phyloP scores from a whole-genome alignment of 2,329 filamentous ascomycete genomes.

The Pyrenophora teres region DNA sequence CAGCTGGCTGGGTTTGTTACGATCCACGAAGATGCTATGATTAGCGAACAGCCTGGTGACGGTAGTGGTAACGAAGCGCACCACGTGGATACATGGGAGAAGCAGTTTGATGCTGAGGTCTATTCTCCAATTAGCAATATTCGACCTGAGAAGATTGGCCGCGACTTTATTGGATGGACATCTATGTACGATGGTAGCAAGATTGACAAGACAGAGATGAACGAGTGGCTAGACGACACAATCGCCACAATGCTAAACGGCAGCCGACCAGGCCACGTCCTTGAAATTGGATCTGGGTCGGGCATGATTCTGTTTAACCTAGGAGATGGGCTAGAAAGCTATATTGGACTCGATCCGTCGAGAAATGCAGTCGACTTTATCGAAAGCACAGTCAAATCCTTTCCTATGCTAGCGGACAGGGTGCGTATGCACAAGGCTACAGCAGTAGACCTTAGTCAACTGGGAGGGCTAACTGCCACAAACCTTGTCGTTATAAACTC shows the following conservation, averaged over 20 bases:
- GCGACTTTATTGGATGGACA: constrained; percentile 14
- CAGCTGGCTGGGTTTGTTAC: constrained; percentile 1
- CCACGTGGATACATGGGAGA: too few species aligned
- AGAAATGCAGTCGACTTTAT: constrained; percentile 5
- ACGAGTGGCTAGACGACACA: constrained; percentile 17
- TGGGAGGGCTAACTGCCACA: background rate
- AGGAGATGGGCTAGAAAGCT: background rate
- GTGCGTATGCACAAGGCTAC: constrained; percentile 3
- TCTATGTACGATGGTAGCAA: constrained; percentile 15
- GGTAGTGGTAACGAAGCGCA: background rate
- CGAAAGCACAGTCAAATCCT: too few species aligned
- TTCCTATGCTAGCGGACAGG: constrained; percentile 5
- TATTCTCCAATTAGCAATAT: constrained; percentile 1
- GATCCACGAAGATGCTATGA: background rate
- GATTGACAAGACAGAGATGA: constrained; percentile 15
- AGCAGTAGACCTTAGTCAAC: background rate
- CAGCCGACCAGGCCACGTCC: too few species aligned
- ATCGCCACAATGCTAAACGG: too few species aligned
- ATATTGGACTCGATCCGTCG: constrained; percentile 11
- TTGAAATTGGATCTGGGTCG: too few species aligned
- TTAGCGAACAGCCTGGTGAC: background rate
- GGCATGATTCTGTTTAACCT: constrained; percentile 21
- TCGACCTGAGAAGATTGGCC: constrained; percentile 1
- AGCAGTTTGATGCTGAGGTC: constrained; percentile 6
- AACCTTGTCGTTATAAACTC: constrained; percentile 1